Percentiles rank a stretch among this genome's conserved stretches.
phyloP scores from a whole-genome alignment of 2,329 filamentous ascomycete genomes.

The Triangularia verruculosa region DNA sequence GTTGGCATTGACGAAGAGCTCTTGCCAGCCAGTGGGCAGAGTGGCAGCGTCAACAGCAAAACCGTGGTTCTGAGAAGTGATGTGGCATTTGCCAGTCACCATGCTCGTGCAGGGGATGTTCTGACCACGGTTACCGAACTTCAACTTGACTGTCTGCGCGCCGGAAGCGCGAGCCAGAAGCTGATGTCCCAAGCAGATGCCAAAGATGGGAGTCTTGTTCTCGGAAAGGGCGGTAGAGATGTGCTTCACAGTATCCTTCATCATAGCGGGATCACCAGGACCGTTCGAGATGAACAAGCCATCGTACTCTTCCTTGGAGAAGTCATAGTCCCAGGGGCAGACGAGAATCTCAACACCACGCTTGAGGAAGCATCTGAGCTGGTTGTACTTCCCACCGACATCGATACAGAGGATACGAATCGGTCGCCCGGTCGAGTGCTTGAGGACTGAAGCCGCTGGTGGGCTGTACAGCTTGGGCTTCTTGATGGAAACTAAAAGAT shows the following conservation, averaged over 20 bases:
- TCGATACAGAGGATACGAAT: constrained; percentile 90
- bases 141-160: constrained; percentile 84
- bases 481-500: constrained; percentile 75
- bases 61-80: constrained; percentile 98
- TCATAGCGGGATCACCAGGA: constrained; percentile 87
- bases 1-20: constrained; percentile 97
- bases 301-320: constrained; percentile 84
- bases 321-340: constrained; percentile 94
- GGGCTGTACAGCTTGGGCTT: constrained; percentile 79
- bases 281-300: constrained; percentile 98
- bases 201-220: constrained; percentile 59
- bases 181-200: constrained; percentile 81
- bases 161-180: constrained; percentile 70
- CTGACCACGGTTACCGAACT: constrained; percentile 97
- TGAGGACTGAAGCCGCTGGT: constrained; percentile 65
- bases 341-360: constrained; percentile 92
- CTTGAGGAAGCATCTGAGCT: constrained; percentile 86
- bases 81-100: constrained; percentile 94
- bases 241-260: constrained; percentile 76
- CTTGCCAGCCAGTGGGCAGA: constrained; percentile 77
- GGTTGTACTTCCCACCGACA: constrained; percentile 98
- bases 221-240: constrained; percentile 61
- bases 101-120: constrained; percentile 98
- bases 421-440: constrained; percentile 82
- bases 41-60: constrained; percentile 83